phyloP scores from a whole-genome alignment of 2,329 filamentous ascomycete species.

The Colletotrichum phormii region DNA sequence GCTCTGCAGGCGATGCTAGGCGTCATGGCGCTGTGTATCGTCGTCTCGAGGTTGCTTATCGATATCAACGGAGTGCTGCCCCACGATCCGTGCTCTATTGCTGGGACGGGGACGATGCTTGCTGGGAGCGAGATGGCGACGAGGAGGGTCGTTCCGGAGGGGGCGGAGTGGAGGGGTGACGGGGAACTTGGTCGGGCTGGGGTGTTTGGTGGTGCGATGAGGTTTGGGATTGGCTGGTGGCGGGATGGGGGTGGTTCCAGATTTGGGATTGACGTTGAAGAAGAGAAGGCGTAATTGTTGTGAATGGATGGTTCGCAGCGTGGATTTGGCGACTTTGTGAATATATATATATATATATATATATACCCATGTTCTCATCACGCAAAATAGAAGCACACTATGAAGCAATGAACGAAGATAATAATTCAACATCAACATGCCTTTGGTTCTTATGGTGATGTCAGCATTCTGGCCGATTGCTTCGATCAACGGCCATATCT shows the following conservation, averaged over 20 bases:
- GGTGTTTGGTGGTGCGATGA: constrained; percentile 36
- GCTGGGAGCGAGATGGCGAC: constrained; percentile 43
- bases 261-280: constrained; percentile 20
- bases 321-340: neutral
- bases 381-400: neutral
- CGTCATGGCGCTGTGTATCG: constrained; percentile 42
- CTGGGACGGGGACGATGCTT: constrained; percentile 42
- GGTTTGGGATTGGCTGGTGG: constrained; percentile 37
- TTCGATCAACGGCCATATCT: too few relatives aligned
- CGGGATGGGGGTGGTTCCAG: neutral
- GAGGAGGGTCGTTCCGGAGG: constrained; percentile 38
- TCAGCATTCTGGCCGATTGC: neutral
- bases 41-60: constrained; percentile 41
- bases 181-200: constrained; percentile 37
- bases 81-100: constrained; percentile 46
- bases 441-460: neutral
- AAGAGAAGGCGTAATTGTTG: neutral
- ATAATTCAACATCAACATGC: neutral
- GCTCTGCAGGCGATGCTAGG: constrained; percentile 45
- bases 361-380: neutral
- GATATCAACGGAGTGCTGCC: constrained; percentile 41
- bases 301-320: neutral
- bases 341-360: neutral
- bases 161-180: constrained; percentile 43
- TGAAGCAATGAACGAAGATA: neutral